Evolutionary conservation across 371 early-diverging fungal genomes (phyloP), one percentile per base, ranked within the genome.

Genomic region (Nematocida ausubeli): DNA sequence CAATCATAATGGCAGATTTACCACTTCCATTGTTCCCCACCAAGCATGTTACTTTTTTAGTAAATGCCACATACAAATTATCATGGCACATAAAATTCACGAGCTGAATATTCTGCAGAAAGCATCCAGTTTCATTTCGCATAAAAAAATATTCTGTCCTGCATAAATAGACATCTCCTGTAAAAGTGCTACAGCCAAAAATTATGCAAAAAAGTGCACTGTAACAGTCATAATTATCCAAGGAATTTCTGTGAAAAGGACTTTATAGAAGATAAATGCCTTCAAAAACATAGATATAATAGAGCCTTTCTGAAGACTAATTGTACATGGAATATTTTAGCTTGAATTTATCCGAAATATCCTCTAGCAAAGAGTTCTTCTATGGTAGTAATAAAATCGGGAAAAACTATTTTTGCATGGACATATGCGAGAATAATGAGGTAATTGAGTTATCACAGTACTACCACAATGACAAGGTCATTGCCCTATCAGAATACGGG

Each of bases 11-110:
- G 9, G 86, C 84, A 44, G 84, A 84, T 56, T 86, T 86, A 28
- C 86, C 86, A 54, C 80, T 75, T 51, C 86, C 86, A 65, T 86
- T 86, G 49, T 72, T 50, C 22, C 86, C 86, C 30, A 81, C 80
- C 32, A 86, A 82, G 63, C 82, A 81, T 3, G 86, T 84, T 42
- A 86, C 52, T 56, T 47, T 56, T 42, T 83, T 83, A 7, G 58
- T 80, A 51, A 86, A 84, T 12, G 72, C 68, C 28, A 86, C 57
- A 24, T 70, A 12, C 3, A 86, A 51, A 70, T 83, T 79, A 16
- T 70, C 60, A 62, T 86, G 86, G 70, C 85, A 85, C 86, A 86
- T 85, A 78, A 86, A 86, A 64, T 85, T 84, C 26, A 72, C 67
- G 7, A 86, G 81, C 60, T 84, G 82, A 22, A 86, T 79, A 47